Percentiles rank a stretch among this genome's conserved stretches.
Conservation (phyloP, 2,329 filamentous ascomycete genomes). For the Periconia sp. region DNA sequence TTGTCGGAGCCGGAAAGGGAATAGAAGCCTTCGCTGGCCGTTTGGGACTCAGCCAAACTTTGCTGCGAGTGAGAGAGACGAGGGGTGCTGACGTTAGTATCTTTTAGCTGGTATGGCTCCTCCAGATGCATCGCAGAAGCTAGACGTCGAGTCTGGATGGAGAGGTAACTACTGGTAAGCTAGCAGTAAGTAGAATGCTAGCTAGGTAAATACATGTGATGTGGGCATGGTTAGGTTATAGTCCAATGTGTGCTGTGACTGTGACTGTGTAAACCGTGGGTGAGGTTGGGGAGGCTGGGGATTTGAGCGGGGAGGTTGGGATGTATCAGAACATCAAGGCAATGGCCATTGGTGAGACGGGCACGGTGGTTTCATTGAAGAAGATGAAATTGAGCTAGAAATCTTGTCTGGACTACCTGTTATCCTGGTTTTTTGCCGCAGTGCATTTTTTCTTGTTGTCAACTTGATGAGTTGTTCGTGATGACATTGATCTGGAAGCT, state of each 20-base stretch:
- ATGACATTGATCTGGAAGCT: no score
- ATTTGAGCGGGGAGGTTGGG: no score
- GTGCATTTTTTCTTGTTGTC: no score
- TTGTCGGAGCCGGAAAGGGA: constrained; percentile 43
- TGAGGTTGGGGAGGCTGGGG: background rate
- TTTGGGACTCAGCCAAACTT: constrained; percentile 51
- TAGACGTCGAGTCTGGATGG: constrained; percentile 28
- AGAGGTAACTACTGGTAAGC: background rate
- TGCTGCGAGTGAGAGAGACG: constrained; percentile 46
- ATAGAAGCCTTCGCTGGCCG: constrained; percentile 55
- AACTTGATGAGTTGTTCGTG: no score
- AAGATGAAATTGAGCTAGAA: background rate
- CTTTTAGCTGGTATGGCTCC: constrained; percentile 42
- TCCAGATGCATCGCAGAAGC: constrained; percentile 39
- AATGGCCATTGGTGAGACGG: background rate
- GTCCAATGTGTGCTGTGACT: no score
- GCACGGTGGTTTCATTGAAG: background rate
- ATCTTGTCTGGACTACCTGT: background rate
- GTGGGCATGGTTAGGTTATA: background rate
- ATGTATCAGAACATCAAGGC: background rate
- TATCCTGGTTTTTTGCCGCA: no score
- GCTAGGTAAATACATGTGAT: background rate
- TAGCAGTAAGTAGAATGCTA: background rate
- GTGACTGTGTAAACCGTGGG: no score
- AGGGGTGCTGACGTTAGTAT: constrained; percentile 46